Percentiles rank a stretch among this genome's conserved stretches.
phyloP scores from a whole-genome alignment of 306 rosid genomes.

The Fragaria iinumae region DNA sequence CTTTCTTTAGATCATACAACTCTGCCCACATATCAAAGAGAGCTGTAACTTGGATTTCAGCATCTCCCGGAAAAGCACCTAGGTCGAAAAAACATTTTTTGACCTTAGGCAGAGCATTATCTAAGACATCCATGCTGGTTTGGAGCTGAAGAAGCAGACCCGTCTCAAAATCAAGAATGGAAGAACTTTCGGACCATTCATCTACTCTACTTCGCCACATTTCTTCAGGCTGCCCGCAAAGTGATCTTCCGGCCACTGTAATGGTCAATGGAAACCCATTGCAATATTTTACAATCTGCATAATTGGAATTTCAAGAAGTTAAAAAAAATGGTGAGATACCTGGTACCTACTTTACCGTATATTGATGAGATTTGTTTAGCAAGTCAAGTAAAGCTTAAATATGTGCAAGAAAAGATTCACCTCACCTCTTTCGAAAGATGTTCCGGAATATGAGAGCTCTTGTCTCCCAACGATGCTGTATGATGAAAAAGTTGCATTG shows the following conservation, averaged over 20 bases:
- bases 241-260: conserved; percentile 35
- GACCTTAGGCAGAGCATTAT: conserved; percentile 3
- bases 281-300: conserved; percentile 53
- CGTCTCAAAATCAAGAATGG: conserved; percentile 21
- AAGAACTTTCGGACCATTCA: conserved; percentile 24
- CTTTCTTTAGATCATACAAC: conserved; percentile 35
- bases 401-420: no score
- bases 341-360: no score
- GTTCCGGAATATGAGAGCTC: not conserved
- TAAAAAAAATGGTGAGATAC: not conserved
- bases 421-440: conserved; percentile 40
- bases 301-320: conserved; percentile 11
- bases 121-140: conserved; percentile 35
- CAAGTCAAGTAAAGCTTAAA: no score
- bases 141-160: conserved; percentile 38
- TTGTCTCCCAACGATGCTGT: conserved; percentile 31
- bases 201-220: conserved; percentile 31
- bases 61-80: conserved; percentile 56
- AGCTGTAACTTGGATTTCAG: conserved; percentile 45
- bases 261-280: conserved; percentile 50
- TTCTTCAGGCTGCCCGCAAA: conserved; percentile 7
- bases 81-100: conserved; percentile 59
- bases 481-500: conserved; percentile 33
- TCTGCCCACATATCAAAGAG: conserved; percentile 63
- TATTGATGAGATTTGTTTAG: no score